phyloP scores from a whole-genome alignment of 768 basidiomycete species.

The Brasilioporus rufonigricans region DNA sequence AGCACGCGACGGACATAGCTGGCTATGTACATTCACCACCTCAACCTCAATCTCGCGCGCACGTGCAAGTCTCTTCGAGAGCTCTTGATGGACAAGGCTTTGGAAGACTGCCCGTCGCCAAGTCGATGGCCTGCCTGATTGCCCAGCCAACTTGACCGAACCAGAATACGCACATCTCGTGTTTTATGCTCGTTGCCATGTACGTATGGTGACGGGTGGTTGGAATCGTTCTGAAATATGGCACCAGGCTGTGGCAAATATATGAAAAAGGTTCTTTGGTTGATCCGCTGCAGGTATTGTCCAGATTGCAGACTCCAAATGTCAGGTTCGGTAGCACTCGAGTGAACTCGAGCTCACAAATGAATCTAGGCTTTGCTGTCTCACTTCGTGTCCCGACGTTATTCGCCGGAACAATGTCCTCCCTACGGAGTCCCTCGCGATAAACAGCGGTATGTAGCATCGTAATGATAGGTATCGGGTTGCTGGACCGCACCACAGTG shows the following conservation, averaged over 20 bases:
- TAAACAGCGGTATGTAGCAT: not conserved
- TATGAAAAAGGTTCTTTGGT: not conserved
- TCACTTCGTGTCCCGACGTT: not conserved
- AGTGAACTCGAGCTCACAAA: not conserved
- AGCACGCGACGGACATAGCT: no score
- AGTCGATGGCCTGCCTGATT: conserved; percentile 36
- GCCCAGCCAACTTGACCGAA: conserved; percentile 26
- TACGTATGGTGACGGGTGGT: not conserved
- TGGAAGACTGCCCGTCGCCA: conserved; percentile 28
- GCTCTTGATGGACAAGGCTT: conserved; percentile 30
- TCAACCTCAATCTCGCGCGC: not conserved
- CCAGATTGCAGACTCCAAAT: not conserved
- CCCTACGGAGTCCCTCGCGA: not conserved
- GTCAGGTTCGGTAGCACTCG: not conserved
- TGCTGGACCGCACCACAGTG: not conserved
- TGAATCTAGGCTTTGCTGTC: not conserved
- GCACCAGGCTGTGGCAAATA: not conserved
- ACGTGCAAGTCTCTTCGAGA: conserved; percentile 3
- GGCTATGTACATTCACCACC: not conserved
- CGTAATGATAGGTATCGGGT: no score
- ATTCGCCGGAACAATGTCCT: not conserved
- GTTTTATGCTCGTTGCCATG: not conserved
- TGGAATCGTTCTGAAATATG: not conserved
- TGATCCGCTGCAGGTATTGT: conserved; percentile 4
- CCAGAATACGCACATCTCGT: conserved; percentile 22